Evolutionary conservation across 2,329 filamentous ascomycete species (phyloP).

Genomic region (Fusarium palustre): DNA sequence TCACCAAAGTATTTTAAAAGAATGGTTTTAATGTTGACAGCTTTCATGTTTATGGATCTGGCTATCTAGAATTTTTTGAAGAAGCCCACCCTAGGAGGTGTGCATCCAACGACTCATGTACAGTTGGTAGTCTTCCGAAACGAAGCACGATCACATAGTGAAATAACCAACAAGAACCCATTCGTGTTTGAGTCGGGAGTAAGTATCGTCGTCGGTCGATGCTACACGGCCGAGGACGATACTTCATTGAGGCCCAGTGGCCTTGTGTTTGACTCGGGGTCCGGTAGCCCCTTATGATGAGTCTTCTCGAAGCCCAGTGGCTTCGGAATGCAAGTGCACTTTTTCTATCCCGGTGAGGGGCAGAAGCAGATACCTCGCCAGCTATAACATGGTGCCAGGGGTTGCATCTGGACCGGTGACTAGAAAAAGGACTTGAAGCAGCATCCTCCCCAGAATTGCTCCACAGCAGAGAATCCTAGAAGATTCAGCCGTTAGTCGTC

Average conservation of each 20-base stretch:
- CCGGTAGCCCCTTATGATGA: conserved; percentile 26
- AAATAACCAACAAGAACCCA: conserved; percentile 38
- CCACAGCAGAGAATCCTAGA: conserved; percentile 3
- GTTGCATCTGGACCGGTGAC: conserved; percentile 12
- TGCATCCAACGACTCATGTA: conserved; percentile 38
- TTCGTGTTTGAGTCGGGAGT: conserved; percentile 26
- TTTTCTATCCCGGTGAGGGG: conserved; percentile 11
- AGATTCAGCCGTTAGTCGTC: background rate
- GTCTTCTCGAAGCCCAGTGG: conserved; percentile 37
- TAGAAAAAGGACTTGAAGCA: conserved; percentile 18
- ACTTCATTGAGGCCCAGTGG: conserved; percentile 23
- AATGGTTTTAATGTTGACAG: conserved; percentile 6
- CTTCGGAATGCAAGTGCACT: conserved; percentile 28
- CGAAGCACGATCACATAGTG: conserved; percentile 31
- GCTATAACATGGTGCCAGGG: background rate
- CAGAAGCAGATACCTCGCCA: conserved; percentile 12
- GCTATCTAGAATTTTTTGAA: conserved; percentile 24
- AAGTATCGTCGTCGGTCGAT: conserved; percentile 16
- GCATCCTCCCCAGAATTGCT: conserved; percentile 6
- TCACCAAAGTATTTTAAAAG: background rate
- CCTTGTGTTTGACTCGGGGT: conserved; percentile 24
- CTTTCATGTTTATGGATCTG: conserved; percentile 17
- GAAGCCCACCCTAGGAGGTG: conserved; percentile 37
- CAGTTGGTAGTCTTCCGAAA: conserved; percentile 40
- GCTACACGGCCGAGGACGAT: conserved; percentile 18